Evolutionary conservation across 1,284 basidiomycete genomes (phyloP), one percentile per base, ranked within the genome.

Genomic region (Lentinula novae-zelandiae): DNA sequence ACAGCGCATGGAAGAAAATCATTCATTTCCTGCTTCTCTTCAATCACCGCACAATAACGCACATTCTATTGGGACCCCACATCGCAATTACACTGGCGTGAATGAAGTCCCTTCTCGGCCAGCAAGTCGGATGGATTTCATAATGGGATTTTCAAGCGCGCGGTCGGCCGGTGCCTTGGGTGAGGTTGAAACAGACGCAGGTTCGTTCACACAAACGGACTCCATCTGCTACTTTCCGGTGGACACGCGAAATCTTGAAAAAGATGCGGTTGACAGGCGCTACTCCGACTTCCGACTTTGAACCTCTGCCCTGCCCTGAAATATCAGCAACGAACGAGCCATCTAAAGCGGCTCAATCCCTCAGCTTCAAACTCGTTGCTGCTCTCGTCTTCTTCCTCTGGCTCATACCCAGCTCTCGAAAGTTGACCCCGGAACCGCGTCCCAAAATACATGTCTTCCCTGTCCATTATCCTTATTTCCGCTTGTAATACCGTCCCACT

Each of bases 191-290:
- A 15, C 42, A 44, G n/a, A n/a, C 53, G 17, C 51, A 53, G 33
- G 31, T 17, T 42, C 31, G 36, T 20, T 57, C 56, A 27, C 50
- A 58, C 58, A 38, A 46, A 36, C 51, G 55, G 5, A 44, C 59
- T 39, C 51, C 55, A 8, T 60, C 62, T 31, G 49, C 50, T 10
- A 59, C 60, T 36, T 38, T 60, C 12, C 57, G 57, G 39, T 64
- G 63, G 63, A 64, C 63, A 2, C 40, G 55, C 38, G 53, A 56
- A 34, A 46, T 64, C 10, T 60, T 64, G 36, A 58, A 62, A 50
- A 62, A 57, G 34, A 61, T 63, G 48, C 56, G 62, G n/a, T 34
- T 63, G 42, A 20, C 44, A 46, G 44, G 44, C 3, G 52, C 60
- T 20, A 38, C 48, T 31, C 57, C 12, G 7, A 20, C 12, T 27